Evolutionary conservation across 805 yeast species (phyloP).

Genomic region (Starmerella sirachaensis): DNA sequence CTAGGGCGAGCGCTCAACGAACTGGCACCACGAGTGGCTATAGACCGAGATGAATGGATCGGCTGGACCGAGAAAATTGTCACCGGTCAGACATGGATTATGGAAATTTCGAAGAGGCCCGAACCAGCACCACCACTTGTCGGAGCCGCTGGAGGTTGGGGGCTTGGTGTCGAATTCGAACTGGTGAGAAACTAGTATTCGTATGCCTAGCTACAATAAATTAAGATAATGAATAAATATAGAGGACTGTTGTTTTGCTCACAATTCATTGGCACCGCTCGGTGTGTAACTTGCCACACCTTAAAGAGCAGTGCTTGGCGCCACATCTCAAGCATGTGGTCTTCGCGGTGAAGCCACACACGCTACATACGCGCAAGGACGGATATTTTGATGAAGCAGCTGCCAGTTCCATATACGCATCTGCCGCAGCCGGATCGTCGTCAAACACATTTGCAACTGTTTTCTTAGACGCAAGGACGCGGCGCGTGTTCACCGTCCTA

Average conservation of each 20-base stretch:
- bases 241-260: not conserved
- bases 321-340: conserved; percentile 30
- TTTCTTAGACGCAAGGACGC: conserved; percentile 31
- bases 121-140: conserved; percentile 16
- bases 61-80: conserved; percentile 27
- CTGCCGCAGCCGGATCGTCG: conserved; percentile 30
- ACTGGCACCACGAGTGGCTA: conserved; percentile 6
- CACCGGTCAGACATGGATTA: conserved; percentile 29
- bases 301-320: conserved; percentile 28
- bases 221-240: conserved; percentile 5
- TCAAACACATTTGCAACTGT: conserved; percentile 31
- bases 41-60: conserved; percentile 26
- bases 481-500: conserved; percentile 27
- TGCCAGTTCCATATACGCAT: conserved; percentile 24
- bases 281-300: conserved; percentile 29
- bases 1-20: conserved; percentile 9
- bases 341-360: conserved; percentile 33
- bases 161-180: conserved; percentile 14
- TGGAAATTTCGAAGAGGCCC: conserved; percentile 19
- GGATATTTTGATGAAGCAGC: conserved; percentile 31
- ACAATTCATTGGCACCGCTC: conserved; percentile 13
- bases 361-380: conserved; percentile 27
- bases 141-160: conserved; percentile 23
- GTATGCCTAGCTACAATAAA: too few relatives aligned
- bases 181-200: not conserved